Evolutionary conservation across 257 asterid species (phyloP).

Genomic region (Ligustrum vulgare): DNA sequence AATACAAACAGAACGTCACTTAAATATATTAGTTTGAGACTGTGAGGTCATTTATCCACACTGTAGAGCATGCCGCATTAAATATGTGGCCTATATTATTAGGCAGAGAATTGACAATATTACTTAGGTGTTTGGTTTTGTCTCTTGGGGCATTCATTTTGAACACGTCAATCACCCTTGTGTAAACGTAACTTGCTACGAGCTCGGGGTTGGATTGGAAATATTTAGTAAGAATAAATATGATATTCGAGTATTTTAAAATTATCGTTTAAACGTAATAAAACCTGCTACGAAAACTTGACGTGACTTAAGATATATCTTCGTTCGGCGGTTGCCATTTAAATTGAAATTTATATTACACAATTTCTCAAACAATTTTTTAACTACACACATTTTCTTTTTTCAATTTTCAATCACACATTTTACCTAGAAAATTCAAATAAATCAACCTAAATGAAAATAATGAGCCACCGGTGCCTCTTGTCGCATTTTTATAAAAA

Average conservation of each 20-base stretch:
- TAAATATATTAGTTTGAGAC: not conserved
- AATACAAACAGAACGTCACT: no score
- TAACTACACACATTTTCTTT: no score
- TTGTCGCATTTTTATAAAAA: no score
- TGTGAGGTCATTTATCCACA: not conserved
- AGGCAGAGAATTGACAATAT: not conserved
- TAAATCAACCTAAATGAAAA: no score
- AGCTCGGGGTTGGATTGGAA: not conserved
- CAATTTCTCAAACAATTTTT: no score
- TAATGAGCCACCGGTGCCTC: no score
- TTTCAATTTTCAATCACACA: no score
- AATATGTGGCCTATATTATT: not conserved
- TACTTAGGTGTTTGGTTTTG: not conserved
- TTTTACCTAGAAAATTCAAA: no score
- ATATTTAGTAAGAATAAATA: not conserved
- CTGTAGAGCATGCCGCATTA: not conserved
- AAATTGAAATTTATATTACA: no score
- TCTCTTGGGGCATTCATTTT: not conserved
- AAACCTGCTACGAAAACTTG: not conserved
- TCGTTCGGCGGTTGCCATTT: no score
- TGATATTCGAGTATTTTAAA: not conserved
- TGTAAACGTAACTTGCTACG: not conserved
- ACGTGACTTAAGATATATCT: not conserved
- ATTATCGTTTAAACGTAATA: no score
- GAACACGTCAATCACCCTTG: not conserved